A percentile compares a stretch with the other conserved stretches of the same genome.
Evolutionary conservation across 306 rosid genomes (phyloP).

Genomic region (Vachellia pachyceras): DNA sequence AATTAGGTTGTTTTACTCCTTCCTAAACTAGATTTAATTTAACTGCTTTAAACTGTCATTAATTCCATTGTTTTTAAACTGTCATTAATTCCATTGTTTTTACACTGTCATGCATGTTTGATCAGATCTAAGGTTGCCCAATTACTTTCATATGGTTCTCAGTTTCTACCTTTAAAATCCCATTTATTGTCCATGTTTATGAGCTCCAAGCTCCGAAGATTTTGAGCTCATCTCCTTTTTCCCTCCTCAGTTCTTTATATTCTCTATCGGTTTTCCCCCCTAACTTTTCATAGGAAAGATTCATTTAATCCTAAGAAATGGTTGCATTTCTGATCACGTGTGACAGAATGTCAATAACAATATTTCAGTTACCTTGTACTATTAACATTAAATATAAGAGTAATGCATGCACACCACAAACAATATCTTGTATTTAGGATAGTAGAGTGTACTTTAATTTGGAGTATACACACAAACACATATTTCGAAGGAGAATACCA

Average conservation of each 20-base stretch:
- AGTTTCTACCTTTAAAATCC: no score
- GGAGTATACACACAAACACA: neutral
- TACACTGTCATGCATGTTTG: no score
- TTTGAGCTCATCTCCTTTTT: neutral
- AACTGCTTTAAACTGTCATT: neutral
- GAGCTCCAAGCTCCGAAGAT: neutral
- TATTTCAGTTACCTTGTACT: neutral
- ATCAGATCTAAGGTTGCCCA: neutral
- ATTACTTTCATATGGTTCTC: no score
- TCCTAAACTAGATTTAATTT: neutral
- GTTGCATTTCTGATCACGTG: neutral
- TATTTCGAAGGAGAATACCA: neutral
- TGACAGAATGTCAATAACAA: neutral
- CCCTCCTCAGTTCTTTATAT: neutral
- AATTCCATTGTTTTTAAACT: neutral
- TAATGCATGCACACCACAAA: no score
- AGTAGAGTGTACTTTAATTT: no score
- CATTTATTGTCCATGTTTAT: no score
- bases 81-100: neutral
- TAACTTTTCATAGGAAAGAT: neutral
- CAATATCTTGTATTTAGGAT: no score
- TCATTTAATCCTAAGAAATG: neutral
- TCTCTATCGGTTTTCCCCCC: neutral
- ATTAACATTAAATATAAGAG: no score
- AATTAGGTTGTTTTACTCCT: no score